These are phyloP conservation scores for Aurifilum marmelostoma DNA, from an alignment of 2,329 filamentous ascomycete species.

Conservation along the genomic window DNA sequence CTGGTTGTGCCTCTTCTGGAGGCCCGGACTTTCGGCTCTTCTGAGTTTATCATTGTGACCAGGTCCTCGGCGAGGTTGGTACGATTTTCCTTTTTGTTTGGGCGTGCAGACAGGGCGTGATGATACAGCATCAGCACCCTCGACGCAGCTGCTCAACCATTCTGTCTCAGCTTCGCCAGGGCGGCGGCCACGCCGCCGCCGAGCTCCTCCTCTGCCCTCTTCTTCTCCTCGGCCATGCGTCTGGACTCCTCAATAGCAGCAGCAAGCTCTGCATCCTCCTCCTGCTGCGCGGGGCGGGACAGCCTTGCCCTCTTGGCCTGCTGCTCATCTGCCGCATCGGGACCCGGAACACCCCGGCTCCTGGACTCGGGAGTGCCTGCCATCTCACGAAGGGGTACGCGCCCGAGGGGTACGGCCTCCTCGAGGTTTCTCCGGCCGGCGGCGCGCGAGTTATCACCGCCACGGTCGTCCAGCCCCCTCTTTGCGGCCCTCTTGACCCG, in stretches of 20 bases:
- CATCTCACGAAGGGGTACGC: conserved; percentile 30
- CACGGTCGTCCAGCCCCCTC: conserved; percentile 36
- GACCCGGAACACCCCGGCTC: conserved; percentile 44
- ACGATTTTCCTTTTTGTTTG: not conserved
- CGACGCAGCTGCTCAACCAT: conserved; percentile 33
- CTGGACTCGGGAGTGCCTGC: conserved; percentile 31
- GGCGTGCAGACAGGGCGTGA: not conserved
- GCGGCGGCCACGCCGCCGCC: conserved; percentile 64
- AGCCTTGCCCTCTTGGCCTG: conserved; percentile 35
- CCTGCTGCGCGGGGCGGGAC: conserved; percentile 41
- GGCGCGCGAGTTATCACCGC: conserved; percentile 30
- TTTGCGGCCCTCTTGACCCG: conserved; percentile 72
- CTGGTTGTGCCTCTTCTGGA: not conserved
- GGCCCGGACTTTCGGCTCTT: not conserved
- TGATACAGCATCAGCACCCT: not conserved
- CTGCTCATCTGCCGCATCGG: not conserved
- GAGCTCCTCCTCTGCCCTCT: conserved; percentile 47
- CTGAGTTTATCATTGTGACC: not conserved
- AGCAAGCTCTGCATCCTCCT: conserved; percentile 54
- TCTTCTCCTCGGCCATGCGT: conserved; percentile 41
- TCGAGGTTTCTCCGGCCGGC: conserved; percentile 34
- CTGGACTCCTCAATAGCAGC: conserved; percentile 52
- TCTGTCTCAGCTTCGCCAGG: conserved; percentile 60
- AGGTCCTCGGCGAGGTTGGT: not conserved
- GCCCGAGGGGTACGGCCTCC: conserved; percentile 30